These are phyloP conservation scores for Amanita molliuscula DNA, from an alignment of 768 basidiomycete species.

Conservation along the genomic window DNA sequence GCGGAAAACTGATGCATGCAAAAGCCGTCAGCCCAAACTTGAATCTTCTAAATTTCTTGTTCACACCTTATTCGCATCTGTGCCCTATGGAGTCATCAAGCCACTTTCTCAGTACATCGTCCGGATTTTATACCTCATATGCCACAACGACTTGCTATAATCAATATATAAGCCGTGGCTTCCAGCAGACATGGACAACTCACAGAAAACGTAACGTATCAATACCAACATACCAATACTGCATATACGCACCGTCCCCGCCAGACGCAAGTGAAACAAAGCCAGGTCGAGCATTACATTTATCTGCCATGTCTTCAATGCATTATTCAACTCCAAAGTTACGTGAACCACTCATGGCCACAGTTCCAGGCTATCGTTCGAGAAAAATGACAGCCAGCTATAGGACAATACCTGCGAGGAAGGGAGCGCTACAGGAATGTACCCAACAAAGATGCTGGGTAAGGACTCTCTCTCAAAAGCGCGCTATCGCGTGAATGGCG, in stretches of 20 bases:
- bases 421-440: no score
- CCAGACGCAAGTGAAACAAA: conserved; percentile 33
- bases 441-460: no score
- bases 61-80: not conserved
- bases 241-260: conserved; percentile 29
- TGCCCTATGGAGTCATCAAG: not conserved
- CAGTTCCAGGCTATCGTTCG: conserved; percentile 40
- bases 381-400: conserved; percentile 37
- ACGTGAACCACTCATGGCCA: conserved; percentile 22
- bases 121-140: not conserved
- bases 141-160: not conserved
- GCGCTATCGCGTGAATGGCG: no score
- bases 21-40: not conserved
- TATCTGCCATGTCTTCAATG: conserved; percentile 12
- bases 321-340: not conserved
- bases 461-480: no score
- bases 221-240: conserved; percentile 39
- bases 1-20: not conserved
- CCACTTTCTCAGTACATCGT: not conserved
- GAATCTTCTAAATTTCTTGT: not conserved
- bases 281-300: not conserved
- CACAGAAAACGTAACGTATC: conserved; percentile 24
- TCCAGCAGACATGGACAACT: not conserved
- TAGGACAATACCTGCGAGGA: conserved; percentile 7
- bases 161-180: not conserved